Percentiles rank a stretch among this genome's conserved stretches.
These are phyloP conservation scores for Alternaria sp. DNA, from an alignment of 2,329 filamentous ascomycete genomes.

Conservation along the genomic window DNA sequence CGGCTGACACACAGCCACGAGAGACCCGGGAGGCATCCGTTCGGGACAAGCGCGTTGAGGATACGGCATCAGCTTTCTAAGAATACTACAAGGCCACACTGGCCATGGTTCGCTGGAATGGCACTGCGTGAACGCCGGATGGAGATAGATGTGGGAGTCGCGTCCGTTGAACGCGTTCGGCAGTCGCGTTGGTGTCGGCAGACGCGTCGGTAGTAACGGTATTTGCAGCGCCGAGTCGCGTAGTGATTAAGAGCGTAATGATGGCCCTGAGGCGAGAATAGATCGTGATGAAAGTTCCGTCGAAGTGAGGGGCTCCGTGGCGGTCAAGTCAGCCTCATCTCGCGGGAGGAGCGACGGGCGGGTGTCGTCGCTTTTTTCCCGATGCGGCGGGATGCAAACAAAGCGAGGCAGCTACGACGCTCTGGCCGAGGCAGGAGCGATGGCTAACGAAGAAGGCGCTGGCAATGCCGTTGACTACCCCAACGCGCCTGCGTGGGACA, in stretches of 20 bases:
- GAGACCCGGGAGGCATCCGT: constrained; percentile 28
- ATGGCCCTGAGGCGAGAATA: not conserved
- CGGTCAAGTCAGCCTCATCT: constrained; percentile 9
- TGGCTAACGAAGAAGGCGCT: constrained; percentile 19
- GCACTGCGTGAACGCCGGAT: constrained; percentile 15
- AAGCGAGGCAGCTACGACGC: constrained; percentile 16
- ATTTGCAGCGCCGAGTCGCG: not conserved
- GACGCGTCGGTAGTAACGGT: not conserved
- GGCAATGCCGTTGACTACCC: constrained; percentile 9
- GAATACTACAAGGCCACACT: constrained; percentile 34
- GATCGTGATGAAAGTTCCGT: not conserved
- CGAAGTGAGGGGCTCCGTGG: not conserved
- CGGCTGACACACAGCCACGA: constrained; percentile 46
- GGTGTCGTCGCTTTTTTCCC: constrained; percentile 23
- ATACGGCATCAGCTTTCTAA: constrained; percentile 47
- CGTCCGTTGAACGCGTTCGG: not conserved
- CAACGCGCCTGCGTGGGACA: constrained; percentile 30
- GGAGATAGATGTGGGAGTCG: not conserved
- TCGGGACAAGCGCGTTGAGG: constrained; percentile 31
- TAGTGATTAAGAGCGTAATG: not conserved
- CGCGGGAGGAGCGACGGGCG: constrained; percentile 12
- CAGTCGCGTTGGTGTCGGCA: not conserved
- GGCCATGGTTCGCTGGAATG: constrained; percentile 20
- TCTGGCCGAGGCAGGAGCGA: constrained; percentile 21
- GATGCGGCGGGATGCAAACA: constrained; percentile 24